phyloP scores from a whole-genome alignment of 2,329 filamentous ascomycete species.

The Phoma sp. region DNA sequence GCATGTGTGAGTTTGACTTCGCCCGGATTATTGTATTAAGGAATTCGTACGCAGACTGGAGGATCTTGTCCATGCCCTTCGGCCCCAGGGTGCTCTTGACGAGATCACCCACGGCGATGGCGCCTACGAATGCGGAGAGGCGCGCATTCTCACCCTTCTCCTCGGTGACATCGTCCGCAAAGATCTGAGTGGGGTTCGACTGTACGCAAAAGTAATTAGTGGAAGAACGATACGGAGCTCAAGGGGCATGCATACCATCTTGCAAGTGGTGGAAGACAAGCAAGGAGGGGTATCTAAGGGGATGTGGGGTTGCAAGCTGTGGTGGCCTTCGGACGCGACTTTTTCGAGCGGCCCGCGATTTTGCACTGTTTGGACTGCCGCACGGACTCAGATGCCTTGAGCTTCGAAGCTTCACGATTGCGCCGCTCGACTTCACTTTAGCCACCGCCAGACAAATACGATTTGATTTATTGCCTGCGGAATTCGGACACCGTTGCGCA shows the following conservation, averaged over 20 bases:
- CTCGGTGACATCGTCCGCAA: slow-evolving; percentile 93
- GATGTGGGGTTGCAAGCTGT: slow-evolving; percentile 34
- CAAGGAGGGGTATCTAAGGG: slow-evolving; percentile 40
- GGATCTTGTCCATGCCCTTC: slow-evolving; percentile 99
- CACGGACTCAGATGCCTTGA: slow-evolving; percentile 29
- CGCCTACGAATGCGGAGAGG: slow-evolving; percentile 96
- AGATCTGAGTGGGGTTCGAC: slow-evolving; percentile 91
- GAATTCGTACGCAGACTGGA: slow-evolving; percentile 82
- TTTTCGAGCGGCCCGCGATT: slow-evolving; percentile 34
- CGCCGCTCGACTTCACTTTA: background rate
- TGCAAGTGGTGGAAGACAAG: slow-evolving; percentile 28
- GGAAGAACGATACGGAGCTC: background rate
- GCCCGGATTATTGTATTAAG: background rate
- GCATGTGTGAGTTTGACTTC: slow-evolving; percentile 29
- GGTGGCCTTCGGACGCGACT: slow-evolving; percentile 45
- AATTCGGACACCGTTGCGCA: background rate
- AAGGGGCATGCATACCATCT: slow-evolving; percentile 36
- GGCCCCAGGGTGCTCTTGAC: slow-evolving; percentile 97
- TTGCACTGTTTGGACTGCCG: slow-evolving; percentile 31
- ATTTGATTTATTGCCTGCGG: too few species aligned
- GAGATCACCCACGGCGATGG: slow-evolving; percentile 95
- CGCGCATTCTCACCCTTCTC: slow-evolving; percentile 99
- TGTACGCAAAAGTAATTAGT: slow-evolving; percentile 38
- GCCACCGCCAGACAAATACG: background rate
- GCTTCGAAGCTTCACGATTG: slow-evolving; percentile 13